A percentile compares a stretch with the other conserved stretches of the same genome.
Evolutionary conservation across 2,329 filamentous ascomycete species (phyloP).

Genomic region (Penicillium paneum): DNA sequence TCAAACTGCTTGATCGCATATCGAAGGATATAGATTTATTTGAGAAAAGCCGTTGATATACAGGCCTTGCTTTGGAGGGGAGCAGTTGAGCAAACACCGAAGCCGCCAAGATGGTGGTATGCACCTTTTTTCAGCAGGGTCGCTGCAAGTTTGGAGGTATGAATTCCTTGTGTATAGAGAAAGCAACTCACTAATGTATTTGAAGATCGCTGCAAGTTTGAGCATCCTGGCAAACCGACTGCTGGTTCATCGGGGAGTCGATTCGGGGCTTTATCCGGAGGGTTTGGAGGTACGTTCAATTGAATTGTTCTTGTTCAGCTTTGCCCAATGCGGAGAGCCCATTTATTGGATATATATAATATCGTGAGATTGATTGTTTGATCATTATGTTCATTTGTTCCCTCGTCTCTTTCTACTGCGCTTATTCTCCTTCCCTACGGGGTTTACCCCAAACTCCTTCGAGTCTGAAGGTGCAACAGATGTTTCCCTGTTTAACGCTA

Average conservation of each 20-base stretch:
- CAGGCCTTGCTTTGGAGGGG: neutral
- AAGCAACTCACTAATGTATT: neutral
- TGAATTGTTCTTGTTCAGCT: neutral
- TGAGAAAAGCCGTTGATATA: neutral
- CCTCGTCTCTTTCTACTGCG: neutral
- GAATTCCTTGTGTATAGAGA: slow-evolving; percentile 17
- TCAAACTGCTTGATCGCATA: neutral
- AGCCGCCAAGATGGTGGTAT: slow-evolving; percentile 47
- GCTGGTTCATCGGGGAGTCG: slow-evolving; percentile 51
- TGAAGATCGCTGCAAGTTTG: slow-evolving; percentile 57
- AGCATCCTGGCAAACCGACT: slow-evolving; percentile 52
- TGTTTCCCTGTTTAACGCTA: neutral
- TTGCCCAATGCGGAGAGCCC: neutral
- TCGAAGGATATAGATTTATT: neutral
- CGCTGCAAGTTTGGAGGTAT: slow-evolving; percentile 64
- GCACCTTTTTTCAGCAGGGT: slow-evolving; percentile 63
- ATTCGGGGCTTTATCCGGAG: slow-evolving; percentile 52
- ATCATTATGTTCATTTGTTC: neutral
- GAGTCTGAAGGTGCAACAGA: neutral
- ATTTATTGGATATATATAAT: neutral
- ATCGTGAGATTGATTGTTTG: neutral
- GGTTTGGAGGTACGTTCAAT: slow-evolving; percentile 41
- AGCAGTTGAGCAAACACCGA: slow-evolving; percentile 1
- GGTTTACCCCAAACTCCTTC: neutral
- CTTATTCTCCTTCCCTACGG: neutral